Evolutionary conservation across 2,329 filamentous ascomycete species (phyloP).

Genomic region (Nigrospora osmanthi): DNA sequence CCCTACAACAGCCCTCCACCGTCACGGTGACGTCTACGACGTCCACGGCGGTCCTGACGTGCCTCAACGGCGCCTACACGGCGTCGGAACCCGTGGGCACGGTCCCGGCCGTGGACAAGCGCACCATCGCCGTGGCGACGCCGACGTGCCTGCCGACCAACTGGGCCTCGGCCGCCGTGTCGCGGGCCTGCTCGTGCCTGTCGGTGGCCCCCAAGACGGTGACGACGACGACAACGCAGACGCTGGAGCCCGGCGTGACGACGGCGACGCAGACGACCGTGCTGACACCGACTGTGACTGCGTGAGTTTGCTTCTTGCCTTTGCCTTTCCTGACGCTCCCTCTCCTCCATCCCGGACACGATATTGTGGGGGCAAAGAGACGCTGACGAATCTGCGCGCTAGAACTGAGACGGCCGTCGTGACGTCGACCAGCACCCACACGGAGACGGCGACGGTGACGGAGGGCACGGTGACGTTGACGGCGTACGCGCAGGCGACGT

Average conservation of each 20-base stretch:
- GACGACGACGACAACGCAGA: constrained; percentile 4
- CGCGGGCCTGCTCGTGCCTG: constrained; percentile 7
- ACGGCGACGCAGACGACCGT: not conserved
- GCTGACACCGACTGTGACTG: not conserved
- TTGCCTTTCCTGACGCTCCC: too few relatives aligned
- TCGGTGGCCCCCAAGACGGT: constrained; percentile 2
- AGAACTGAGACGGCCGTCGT: constrained; percentile 1
- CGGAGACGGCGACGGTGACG: constrained; percentile 1
- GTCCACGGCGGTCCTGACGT: constrained; percentile 1
- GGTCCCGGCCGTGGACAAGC: not conserved
- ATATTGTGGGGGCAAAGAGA: not conserved
- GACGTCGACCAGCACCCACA: constrained; percentile 1
- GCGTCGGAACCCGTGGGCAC: constrained; percentile 2
- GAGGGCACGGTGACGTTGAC: constrained; percentile 2
- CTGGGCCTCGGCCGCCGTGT: constrained; percentile 2
- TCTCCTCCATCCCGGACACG: too few relatives aligned
- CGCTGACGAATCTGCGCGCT: not conserved
- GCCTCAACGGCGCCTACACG: constrained; percentile 5
- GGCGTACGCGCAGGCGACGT: constrained; percentile 7
- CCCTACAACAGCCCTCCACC: not conserved
- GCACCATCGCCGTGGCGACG: not conserved
- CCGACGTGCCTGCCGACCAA: constrained; percentile 5
- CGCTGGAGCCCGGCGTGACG: not conserved
- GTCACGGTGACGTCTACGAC: constrained; percentile 3
- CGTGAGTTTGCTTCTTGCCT: not conserved